Conservation (phyloP, 225 moss, liverwort and hornwort species). For the Neckera pumila region DNA sequence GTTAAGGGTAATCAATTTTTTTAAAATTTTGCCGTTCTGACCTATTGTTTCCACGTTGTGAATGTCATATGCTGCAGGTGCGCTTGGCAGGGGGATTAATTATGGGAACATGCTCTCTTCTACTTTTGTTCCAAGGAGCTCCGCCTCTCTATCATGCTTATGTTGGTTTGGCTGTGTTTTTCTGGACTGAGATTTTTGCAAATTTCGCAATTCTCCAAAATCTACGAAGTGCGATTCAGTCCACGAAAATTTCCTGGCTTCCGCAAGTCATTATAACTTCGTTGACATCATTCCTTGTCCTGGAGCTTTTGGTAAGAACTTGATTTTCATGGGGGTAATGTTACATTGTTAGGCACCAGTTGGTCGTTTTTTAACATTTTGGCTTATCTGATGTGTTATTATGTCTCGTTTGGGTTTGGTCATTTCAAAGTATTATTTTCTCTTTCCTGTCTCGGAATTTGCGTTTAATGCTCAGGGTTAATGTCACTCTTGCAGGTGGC, state of each 20-base stretch:
- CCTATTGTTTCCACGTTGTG: neutral
- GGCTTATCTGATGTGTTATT: neutral
- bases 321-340: neutral
- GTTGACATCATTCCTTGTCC: conserved; percentile 42
- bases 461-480: neutral
- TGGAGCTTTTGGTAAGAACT: conserved; percentile 84
- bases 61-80: conserved; percentile 51
- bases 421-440: neutral
- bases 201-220: conserved; percentile 26
- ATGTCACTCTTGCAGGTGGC: conserved; percentile 49
- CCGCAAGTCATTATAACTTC: conserved; percentile 30
- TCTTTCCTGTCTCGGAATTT: neutral
- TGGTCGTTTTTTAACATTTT: neutral
- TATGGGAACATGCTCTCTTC: conserved; percentile 56
- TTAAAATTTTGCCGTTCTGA: neutral
- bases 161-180: conserved; percentile 74
- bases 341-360: neutral
- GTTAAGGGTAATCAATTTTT: neutral
- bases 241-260: conserved; percentile 47
- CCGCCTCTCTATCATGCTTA: conserved; percentile 87
- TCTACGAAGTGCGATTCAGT: conserved; percentile 29
- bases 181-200: conserved; percentile 79
- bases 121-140: conserved; percentile 64
- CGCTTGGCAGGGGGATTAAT: conserved; percentile 69
- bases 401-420: neutral